These are phyloP conservation scores for Epicoccum sorghinum DNA, from an alignment of 2,329 filamentous ascomycete species.

Conservation along the genomic window DNA sequence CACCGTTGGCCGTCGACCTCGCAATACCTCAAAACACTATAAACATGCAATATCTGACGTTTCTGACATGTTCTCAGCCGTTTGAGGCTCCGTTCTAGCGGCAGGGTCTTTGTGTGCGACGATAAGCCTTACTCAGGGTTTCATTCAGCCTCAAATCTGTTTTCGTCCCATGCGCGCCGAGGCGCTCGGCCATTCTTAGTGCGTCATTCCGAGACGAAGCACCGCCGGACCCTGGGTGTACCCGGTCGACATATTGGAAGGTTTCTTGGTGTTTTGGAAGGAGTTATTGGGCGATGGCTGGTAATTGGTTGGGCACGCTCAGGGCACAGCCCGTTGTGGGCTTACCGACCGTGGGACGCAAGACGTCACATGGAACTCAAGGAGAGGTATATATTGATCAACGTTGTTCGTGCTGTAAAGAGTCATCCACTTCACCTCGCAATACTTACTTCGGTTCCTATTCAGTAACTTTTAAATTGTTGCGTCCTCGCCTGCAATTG, in stretches of 20 bases:
- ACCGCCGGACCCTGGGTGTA: slow-evolving; percentile 2
- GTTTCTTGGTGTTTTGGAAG: neutral
- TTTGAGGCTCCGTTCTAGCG: neutral
- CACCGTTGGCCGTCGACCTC: neutral
- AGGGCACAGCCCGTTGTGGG: slow-evolving; percentile 1
- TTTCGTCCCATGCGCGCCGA: slow-evolving; percentile 14
- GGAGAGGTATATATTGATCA: slow-evolving; percentile 7
- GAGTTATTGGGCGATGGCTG: neutral
- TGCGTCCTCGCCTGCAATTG: no score
- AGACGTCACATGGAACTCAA: slow-evolving; percentile 10
- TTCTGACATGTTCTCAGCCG: slow-evolving; percentile 7
- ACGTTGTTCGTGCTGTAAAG: neutral
- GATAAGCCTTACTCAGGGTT: slow-evolving; percentile 7
- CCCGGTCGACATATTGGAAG: neutral
- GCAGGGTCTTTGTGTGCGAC: neutral
- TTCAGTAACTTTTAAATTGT: no score
- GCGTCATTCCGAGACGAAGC: slow-evolving; percentile 14
- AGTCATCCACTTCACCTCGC: neutral
- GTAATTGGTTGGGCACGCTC: slow-evolving; percentile 3
- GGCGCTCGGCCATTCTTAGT: slow-evolving; percentile 8
- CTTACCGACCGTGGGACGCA: slow-evolving; percentile 5
- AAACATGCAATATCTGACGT: slow-evolving; percentile 5
- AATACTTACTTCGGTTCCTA: neutral
- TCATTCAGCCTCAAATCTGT: slow-evolving; percentile 16
- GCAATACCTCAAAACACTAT: neutral